Evolutionary conservation across 2,329 filamentous ascomycete species (phyloP).

Genomic region (Fusarium poae): DNA sequence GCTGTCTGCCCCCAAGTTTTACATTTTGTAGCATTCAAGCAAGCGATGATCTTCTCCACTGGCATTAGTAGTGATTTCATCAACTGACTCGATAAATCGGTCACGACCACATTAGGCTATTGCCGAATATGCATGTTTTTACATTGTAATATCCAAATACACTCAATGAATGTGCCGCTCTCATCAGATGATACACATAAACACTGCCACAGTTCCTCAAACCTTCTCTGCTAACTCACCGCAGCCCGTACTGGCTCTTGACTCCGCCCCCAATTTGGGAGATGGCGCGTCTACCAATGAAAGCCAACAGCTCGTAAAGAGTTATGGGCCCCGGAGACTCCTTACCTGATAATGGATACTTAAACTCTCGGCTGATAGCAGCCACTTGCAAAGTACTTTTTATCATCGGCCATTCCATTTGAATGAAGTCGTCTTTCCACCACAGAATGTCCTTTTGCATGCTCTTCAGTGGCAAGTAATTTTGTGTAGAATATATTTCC

Average conservation of each 20-base stretch:
- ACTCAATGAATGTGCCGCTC: neutral
- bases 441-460: neutral
- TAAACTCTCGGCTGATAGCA: accelerated
- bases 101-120: neutral
- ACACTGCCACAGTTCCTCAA: neutral
- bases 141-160: neutral
- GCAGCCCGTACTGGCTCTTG: neutral
- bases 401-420: neutral
- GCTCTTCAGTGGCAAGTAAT: neutral
- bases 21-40: neutral
- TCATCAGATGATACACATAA: neutral
- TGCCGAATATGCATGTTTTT: neutral
- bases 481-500: neutral
- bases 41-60: neutral
- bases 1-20: neutral
- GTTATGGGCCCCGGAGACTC: neutral
- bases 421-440: neutral
- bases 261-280: neutral
- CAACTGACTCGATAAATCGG: neutral
- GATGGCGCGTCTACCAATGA: neutral
- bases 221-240: neutral
- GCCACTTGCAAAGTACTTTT: neutral
- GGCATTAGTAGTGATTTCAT: neutral
- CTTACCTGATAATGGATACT: neutral
- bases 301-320: neutral